Evolutionary conservation across 345 rosid species (phyloP).

Genomic region (Eucalyptus sp.): DNA sequence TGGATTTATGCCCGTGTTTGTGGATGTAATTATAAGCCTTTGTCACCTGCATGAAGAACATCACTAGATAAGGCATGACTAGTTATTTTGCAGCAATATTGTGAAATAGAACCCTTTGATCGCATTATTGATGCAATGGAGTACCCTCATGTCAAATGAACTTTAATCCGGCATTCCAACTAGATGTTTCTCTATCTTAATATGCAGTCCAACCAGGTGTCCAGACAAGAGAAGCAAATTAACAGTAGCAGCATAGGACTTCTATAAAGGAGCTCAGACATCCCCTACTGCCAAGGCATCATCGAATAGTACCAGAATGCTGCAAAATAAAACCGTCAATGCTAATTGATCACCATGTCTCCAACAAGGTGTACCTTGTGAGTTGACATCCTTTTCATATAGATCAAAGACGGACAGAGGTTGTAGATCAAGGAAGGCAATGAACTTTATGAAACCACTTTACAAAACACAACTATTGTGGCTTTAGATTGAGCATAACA

Average conservation of each 20-base stretch:
- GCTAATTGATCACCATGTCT: not conserved
- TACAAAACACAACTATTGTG: not conserved
- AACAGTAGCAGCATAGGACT: not conserved
- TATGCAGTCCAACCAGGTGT: not conserved
- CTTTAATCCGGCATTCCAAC: not conserved
- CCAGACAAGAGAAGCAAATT: not conserved
- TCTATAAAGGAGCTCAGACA: not conserved
- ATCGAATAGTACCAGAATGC: not conserved
- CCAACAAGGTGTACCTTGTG: not conserved
- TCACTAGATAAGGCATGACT: not conserved
- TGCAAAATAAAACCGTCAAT: not conserved
- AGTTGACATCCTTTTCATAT: not conserved
- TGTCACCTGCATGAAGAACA: slow-evolving; percentile 24
- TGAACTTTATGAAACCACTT: not conserved
- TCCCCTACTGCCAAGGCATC: not conserved
- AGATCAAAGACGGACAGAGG: not conserved
- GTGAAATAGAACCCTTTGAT: not conserved
- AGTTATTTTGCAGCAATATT: not conserved
- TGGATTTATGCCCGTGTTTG: slow-evolving; percentile 85
- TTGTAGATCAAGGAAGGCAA: not conserved
- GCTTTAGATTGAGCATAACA: not conserved
- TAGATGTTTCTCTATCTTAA: not conserved
- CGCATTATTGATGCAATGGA: not conserved
- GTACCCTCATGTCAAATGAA: not conserved
- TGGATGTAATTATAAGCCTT: slow-evolving; percentile 87